Base-by-base conservation (phyloP, 495 filamentous ascomycete species). In the Penicillium odoratum region DNA sequence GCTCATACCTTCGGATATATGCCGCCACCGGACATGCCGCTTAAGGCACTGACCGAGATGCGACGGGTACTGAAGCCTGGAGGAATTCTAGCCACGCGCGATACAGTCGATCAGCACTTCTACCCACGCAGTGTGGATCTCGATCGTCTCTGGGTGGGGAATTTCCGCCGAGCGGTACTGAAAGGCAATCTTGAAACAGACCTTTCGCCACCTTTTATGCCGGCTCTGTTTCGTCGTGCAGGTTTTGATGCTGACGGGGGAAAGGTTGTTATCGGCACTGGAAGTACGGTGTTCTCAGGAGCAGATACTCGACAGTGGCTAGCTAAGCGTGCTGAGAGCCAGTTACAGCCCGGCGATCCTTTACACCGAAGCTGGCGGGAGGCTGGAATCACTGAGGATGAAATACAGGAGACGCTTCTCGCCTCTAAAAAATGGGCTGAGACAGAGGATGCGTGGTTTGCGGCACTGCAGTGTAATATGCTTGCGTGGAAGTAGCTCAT, bases 51-150 rank as follows among this genome's bases (percentile, higher is more conserved):
- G 2, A 21, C 8, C 42, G 42, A 44, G 13, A 44, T 44, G 42
- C 42, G 42, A 44, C 42, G 42, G 4, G 8, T 44, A 5, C 42
- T 44, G 2, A 44, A 44, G 42, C 15, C 42, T 21, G 42, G 42
- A 13, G 42, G 42, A 13, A 21, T 44, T 2, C 13, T 44, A 13
- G 42, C 42, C 42, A 44, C 42, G 42, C 42, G 42, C 42, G 42
- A 44, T 44, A 44, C 42, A n/a, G 42, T 44, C 6, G 42, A 44
- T 6, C 42, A 44, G 42, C 42, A 44, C 42, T 44, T 44, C 15
- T 44, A 44, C 42, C 42, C 42, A 44, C 42, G 42, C 8, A 44
- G 42, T 21, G 8, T 44, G 42, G 42, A 44, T 10, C 42, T 44
- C 8, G 42, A 44, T 10, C 42, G 42, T 9, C 42, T 44, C 16